These are phyloP conservation scores for Scolecobasidium constrictum DNA, from an alignment of 2,329 filamentous ascomycete genomes.

Conservation along the genomic window DNA sequence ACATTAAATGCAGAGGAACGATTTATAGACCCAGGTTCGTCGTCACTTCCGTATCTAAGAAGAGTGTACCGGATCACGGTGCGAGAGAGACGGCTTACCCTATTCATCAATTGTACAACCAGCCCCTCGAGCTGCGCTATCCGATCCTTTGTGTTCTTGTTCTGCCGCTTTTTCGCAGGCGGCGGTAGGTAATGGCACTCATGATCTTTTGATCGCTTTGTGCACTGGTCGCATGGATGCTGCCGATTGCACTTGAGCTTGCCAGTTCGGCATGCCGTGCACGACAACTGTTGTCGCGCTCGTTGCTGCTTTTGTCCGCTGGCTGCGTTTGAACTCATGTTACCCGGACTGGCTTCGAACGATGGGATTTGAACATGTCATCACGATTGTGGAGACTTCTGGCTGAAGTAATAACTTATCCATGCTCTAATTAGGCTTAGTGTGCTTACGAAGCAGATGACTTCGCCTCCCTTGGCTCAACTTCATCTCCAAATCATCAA, in stretches of 20 bases:
- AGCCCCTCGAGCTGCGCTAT: slow-evolving; percentile 11
- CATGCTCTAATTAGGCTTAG: too few relatives aligned
- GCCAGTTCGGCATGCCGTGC: slow-evolving; percentile 22
- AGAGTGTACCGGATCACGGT: too few relatives aligned
- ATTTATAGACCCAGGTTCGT: too few relatives aligned
- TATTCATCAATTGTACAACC: slow-evolving; percentile 11
- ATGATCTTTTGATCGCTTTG: slow-evolving; percentile 21
- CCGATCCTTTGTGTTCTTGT: slow-evolving; percentile 10
- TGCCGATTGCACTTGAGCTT: slow-evolving; percentile 26
- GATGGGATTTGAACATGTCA: too few relatives aligned
- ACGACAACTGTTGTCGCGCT: slow-evolving; percentile 24
- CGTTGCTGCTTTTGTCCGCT: slow-evolving; percentile 20
- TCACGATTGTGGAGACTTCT: too few relatives aligned
- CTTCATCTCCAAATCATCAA: too few relatives aligned
- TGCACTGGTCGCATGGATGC: slow-evolving; percentile 26
- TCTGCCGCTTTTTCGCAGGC: slow-evolving; percentile 11
- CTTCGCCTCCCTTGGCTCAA: too few relatives aligned
- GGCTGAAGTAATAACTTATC: too few relatives aligned
- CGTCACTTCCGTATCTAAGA: too few relatives aligned
- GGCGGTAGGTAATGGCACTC: slow-evolving; percentile 15
- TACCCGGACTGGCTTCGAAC: not conserved
- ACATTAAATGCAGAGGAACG: too few relatives aligned
- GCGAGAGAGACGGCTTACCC: too few relatives aligned
- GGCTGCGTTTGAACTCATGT: slow-evolving; percentile 1
- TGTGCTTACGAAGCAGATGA: too few relatives aligned